Conservation (phyloP, 2,329 filamentous ascomycete genomes). For the Ascochyta rabiei region DNA sequence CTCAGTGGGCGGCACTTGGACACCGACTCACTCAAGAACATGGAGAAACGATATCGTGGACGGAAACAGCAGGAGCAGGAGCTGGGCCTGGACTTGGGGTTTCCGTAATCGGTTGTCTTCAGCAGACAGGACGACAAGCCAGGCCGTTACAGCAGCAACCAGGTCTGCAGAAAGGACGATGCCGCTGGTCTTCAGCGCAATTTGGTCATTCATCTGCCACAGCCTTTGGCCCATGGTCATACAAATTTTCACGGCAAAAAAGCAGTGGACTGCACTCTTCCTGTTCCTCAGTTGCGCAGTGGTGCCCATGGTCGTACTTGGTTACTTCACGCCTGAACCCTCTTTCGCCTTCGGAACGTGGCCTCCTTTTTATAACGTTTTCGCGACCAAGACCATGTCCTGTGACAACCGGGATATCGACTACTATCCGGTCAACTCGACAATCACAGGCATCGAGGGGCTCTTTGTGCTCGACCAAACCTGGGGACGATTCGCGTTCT, state of each 20-base stretch:
- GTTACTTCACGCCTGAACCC: constrained; percentile 8
- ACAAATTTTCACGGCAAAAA: constrained; percentile 5
- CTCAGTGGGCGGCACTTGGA: background rate
- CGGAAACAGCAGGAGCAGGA: background rate
- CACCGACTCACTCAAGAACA: background rate
- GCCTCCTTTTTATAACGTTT: constrained; percentile 17
- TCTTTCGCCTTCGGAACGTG: background rate
- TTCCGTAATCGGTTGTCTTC: constrained; percentile 3
- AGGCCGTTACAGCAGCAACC: background rate
- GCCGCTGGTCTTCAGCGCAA: background rate
- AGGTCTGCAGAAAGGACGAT: background rate
- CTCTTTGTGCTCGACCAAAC: constrained; percentile 39
- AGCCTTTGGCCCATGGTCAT: background rate
- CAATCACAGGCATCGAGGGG: constrained; percentile 29
- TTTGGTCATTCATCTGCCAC: background rate
- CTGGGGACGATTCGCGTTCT: constrained; percentile 35
- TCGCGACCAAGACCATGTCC: constrained; percentile 19
- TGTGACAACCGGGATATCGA: constrained; percentile 15
- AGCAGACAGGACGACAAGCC: background rate
- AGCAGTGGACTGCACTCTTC: constrained; percentile 18
- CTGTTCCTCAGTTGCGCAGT: constrained; percentile 17
- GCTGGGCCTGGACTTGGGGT: constrained; percentile 8
- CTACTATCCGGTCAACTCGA: constrained; percentile 19
- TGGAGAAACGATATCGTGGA: constrained; percentile 13
- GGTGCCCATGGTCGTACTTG: constrained; percentile 17